Evolutionary conservation across 228 moss, liverwort and hornwort species (phyloP).

Genomic region (Sphagnum magellanicum): DNA sequence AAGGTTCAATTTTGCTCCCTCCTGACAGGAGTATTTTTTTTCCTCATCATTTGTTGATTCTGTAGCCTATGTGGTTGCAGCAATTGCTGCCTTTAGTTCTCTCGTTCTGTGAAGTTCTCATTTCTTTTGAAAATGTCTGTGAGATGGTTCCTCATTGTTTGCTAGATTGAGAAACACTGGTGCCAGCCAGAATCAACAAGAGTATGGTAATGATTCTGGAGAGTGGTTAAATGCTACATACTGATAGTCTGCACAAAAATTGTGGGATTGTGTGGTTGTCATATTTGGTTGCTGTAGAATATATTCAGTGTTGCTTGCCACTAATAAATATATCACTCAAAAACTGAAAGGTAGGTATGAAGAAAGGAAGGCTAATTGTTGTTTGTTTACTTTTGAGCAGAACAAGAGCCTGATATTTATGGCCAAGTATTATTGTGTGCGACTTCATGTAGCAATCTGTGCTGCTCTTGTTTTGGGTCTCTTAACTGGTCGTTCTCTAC

Average conservation of each 20-base stretch:
- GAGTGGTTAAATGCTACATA: too few relatives aligned
- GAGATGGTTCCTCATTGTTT: background rate
- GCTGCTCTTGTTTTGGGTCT: constrained; percentile 65
- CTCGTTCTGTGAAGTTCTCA: too few relatives aligned
- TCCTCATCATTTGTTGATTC: too few relatives aligned
- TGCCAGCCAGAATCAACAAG: background rate
- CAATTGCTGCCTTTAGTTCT: too few relatives aligned
- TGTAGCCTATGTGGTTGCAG: too few relatives aligned
- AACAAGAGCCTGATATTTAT: constrained; percentile 64
- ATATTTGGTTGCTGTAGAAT: too few relatives aligned
- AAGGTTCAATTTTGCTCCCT: constrained; percentile 17
- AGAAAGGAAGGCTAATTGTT: background rate
- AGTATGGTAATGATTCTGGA: too few relatives aligned
- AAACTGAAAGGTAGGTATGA: background rate
- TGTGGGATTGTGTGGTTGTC: too few relatives aligned
- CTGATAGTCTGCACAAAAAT: too few relatives aligned
- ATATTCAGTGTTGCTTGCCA: too few relatives aligned
- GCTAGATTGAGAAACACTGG: background rate
- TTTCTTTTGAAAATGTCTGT: too few relatives aligned
- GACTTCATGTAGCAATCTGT: constrained; percentile 68
- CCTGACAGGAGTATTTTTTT: background rate
- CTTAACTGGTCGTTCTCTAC: constrained; percentile 30
- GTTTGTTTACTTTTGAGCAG: constrained; percentile 19
- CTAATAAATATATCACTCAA: too few relatives aligned
- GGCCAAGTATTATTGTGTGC: constrained; percentile 85